Percentiles rank a stretch among this genome's conserved stretches.
phyloP scores from a whole-genome alignment of 208 protist genomes.

The Acanthamoeba comandoni region DNA sequence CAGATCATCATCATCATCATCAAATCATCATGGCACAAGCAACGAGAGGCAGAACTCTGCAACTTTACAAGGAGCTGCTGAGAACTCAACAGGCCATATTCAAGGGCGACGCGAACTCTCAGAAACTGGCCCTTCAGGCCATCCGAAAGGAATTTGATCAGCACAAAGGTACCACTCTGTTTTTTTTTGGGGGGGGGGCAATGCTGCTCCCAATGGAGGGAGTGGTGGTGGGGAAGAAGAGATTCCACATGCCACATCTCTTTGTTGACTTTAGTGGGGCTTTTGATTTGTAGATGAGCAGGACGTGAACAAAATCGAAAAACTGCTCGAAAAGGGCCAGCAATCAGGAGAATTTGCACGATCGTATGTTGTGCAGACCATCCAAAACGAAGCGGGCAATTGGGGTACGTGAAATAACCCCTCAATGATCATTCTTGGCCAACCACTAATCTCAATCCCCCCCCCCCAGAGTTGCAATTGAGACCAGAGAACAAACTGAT shows the following conservation, averaged over 20 bases:
- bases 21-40: too few species aligned
- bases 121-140: background rate
- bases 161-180: constrained; percentile 11
- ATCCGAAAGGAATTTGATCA: constrained; percentile 37
- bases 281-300: background rate
- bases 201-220: background rate
- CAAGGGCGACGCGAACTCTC: constrained; percentile 1
- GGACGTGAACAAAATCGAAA: constrained; percentile 24
- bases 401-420: too few species aligned
- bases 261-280: background rate
- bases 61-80: constrained; percentile 1
- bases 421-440: too few species aligned
- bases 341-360: constrained; percentile 21
- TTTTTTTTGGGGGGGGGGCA: too few species aligned
- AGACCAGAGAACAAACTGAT: too few species aligned
- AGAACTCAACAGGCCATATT: constrained; percentile 35
- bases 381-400: constrained; percentile 8
- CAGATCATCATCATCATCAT: too few species aligned
- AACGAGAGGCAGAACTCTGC: too few species aligned
- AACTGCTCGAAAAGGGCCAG: background rate
- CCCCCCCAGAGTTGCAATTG: too few species aligned
- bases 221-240: background rate
- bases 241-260: too few species aligned
- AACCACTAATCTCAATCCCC: too few species aligned
- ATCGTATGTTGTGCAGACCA: constrained; percentile 26